Evolutionary conservation across 2,329 filamentous ascomycete species (phyloP), one percentile per base, ranked within the genome.

Genomic region (Diaporthe nobilis): DNA sequence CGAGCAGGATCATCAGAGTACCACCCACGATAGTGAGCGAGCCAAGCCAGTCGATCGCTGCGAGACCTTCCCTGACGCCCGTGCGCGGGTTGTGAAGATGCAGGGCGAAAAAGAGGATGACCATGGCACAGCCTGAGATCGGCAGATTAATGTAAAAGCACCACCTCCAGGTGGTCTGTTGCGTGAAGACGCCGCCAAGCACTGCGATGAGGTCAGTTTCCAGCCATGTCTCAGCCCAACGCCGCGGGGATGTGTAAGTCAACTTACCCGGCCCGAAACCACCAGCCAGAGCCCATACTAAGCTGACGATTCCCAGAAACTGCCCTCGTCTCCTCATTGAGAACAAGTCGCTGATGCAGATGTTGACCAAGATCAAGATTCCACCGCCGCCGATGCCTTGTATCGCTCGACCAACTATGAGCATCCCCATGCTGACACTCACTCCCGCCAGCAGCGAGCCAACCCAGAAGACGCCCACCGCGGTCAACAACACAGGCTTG

Each of bases 1-100:
- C 93, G 20, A 94, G 87, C 2, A 95, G 87, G 25, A 95, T 84
- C 91, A 95, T 94, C 63, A 94, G 82, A 0, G 91, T 92, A 6
- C 89, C 91, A 37, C 90, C 90, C 9, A 94, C 86, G 77, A 95
- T 89, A 2, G 89, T 85, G 15, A 93, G 72, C 1, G 89, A 91
- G 1, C 94, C 94, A 8, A 85, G 77, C 89, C 90, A 91, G 80
- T 91, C 90, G 31, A 91, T 86, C 0, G 90, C 90, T 77, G 90
- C 90, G 12, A 94, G 83, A 0, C 93, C 93, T 53, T 90, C 85
- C 75, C 85, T 83, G 3, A 94, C 82, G 0, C 92, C 89, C 0
- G 93, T 94, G 49, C 87, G 88, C 0, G 93, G 92, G 4, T 90
- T 93, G 71, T 93, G 89, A n/a, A 94, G 82, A 79, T 93, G 90